phyloP scores from a whole-genome alignment of 352 stramenopile species.

The Sclerospora graminicola region DNA sequence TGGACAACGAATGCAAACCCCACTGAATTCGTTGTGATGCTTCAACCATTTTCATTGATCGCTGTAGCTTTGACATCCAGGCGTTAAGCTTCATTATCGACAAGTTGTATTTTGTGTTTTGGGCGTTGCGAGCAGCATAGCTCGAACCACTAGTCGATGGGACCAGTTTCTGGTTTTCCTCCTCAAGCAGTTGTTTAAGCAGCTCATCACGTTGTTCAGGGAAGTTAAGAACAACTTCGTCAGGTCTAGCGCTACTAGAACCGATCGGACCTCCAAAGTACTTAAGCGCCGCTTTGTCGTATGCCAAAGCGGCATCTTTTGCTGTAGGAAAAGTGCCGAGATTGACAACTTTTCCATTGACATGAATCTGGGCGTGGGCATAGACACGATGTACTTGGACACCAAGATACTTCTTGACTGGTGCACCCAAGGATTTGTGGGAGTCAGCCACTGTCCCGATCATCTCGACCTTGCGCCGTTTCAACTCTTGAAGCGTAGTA shows the following conservation, averaged over 20 bases:
- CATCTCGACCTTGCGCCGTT: conserved; percentile 26
- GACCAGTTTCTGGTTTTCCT: conserved; percentile 44
- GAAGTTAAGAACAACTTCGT: conserved; percentile 67
- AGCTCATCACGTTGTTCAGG: conserved; percentile 48
- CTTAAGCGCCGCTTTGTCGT: conserved; percentile 68
- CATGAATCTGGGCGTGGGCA: conserved; percentile 66
- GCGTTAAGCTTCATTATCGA: conserved; percentile 68
- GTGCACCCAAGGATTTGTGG: conserved; percentile 9
- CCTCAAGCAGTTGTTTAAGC: conserved; percentile 49
- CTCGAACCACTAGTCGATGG: conserved; percentile 13
- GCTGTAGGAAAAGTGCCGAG: conserved; percentile 60
- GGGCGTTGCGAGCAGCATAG: conserved; percentile 44
- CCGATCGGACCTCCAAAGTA: conserved; percentile 52
- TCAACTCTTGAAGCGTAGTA: conserved; percentile 11
- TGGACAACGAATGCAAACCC: conserved; percentile 13
- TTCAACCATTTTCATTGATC: conserved; percentile 70
- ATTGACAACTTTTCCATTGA: conserved; percentile 70
- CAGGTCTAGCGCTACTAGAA: conserved; percentile 25
- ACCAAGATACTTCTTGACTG: conserved; percentile 56
- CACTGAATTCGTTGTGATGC: conserved; percentile 67
- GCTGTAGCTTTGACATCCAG: conserved; percentile 60
- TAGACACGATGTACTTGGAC: conserved; percentile 65
- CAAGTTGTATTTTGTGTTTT: conserved; percentile 65
- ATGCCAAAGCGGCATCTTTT: conserved; percentile 64
- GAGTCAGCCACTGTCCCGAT: background rate